Percentiles rank a stretch among this genome's conserved stretches.
Conservation (phyloP, 306 rosid genomes). For the Albizia julibrissin region DNA sequence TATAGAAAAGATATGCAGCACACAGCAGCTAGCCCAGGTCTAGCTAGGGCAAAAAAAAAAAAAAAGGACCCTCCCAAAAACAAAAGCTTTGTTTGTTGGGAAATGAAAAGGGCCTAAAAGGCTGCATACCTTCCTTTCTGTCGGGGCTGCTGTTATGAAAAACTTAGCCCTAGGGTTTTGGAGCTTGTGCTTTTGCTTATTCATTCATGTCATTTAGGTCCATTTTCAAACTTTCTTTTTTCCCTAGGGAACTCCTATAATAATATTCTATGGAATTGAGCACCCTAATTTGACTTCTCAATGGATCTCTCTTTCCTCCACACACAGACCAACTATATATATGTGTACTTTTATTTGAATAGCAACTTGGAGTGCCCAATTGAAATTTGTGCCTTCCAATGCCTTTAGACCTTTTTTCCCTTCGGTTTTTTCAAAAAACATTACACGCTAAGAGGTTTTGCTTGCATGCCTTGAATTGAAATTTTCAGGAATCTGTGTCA, state of each 20-base stretch:
- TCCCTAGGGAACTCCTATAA: conserved; percentile 7
- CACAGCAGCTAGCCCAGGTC: neutral
- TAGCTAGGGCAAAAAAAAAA: neutral
- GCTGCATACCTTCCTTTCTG: conserved; percentile 82
- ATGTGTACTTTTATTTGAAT: conserved; percentile 29
- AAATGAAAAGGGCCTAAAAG: conserved; percentile 68
- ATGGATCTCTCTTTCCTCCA: neutral
- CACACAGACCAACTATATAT: conserved; percentile 9
- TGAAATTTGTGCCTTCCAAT: conserved; percentile 38
- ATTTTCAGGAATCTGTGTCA: conserved; percentile 70
- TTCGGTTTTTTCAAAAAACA: conserved; percentile 4
- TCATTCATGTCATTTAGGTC: conserved; percentile 47
- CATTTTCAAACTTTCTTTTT: neutral
- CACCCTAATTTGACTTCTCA: conserved; percentile 46
- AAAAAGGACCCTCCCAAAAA: conserved; percentile 26
- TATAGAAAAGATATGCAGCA: conserved; percentile 33
- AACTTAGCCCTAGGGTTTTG: conserved; percentile 53
- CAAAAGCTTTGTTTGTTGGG: conserved; percentile 66
- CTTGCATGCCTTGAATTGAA: conserved; percentile 29
- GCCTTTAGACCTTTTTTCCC: conserved; percentile 6
- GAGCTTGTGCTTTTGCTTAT: conserved; percentile 49
- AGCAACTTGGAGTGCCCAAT: conserved; percentile 34
- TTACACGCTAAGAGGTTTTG: conserved; percentile 26
- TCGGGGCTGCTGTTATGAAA: conserved; percentile 66
- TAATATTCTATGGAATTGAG: conserved; percentile 37